phyloP scores from a whole-genome alignment of 2,329 filamentous ascomycete species.

The Onygena corvina region DNA sequence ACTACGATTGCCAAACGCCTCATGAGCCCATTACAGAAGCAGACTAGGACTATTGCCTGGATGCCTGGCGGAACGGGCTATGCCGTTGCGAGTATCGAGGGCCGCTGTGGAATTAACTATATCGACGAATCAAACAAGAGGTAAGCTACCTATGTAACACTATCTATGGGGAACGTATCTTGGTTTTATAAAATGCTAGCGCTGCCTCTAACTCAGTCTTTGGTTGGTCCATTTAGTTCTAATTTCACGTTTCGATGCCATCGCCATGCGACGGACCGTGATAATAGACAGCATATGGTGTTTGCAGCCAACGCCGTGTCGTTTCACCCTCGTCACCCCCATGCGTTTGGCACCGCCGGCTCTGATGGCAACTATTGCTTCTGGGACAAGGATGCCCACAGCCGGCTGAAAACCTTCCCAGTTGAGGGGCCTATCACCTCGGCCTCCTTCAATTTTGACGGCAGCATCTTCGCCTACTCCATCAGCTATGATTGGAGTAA shows the following conservation, averaged over 20 bases:
- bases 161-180: not conserved
- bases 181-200: too few relatives aligned
- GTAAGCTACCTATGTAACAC: not conserved
- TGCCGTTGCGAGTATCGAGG: constrained; percentile 90
- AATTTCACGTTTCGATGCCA: constrained; percentile 99
- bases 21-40: constrained; percentile 93
- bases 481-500: constrained; percentile 98
- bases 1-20: constrained; percentile 89
- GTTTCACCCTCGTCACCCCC: constrained; percentile 84
- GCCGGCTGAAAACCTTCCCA: constrained; percentile 77
- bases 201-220: too few relatives aligned
- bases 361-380: constrained; percentile 77
- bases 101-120: constrained; percentile 94
- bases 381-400: constrained; percentile 78
- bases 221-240: constrained; percentile 42
- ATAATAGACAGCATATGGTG: constrained; percentile 65
- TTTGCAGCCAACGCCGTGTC: constrained; percentile 94
- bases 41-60: constrained; percentile 88
- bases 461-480: constrained; percentile 77
- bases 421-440: constrained; percentile 81
- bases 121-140: constrained; percentile 76
- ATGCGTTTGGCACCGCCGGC: constrained; percentile 90
- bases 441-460: constrained; percentile 76
- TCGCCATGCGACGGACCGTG: constrained; percentile 58
- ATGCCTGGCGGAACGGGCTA: constrained; percentile 86